phyloP scores from a whole-genome alignment of 352 stramenopile species.

The Phytophthora fragariae region DNA sequence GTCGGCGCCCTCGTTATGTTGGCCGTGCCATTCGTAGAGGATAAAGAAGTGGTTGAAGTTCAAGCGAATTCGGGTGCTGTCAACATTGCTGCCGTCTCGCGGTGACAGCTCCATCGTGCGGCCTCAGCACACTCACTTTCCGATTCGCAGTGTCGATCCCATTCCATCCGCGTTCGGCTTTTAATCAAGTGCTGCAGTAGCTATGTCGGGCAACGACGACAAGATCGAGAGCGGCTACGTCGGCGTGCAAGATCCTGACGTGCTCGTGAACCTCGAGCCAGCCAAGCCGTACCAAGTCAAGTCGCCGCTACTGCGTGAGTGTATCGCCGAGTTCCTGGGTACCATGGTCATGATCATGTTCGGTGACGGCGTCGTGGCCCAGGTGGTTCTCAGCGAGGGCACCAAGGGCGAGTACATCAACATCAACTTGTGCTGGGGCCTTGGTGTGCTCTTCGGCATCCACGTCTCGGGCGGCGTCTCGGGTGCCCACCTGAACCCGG shows the following conservation, averaged over 20 bases:
- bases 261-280: constrained; percentile 31
- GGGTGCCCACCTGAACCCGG: constrained; percentile 72
- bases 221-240: constrained; percentile 49
- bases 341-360: constrained; percentile 77
- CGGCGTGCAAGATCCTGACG: constrained; percentile 39
- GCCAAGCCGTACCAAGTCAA: constrained; percentile 49
- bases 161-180: neutral
- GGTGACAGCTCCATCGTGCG: constrained; percentile 17
- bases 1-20: constrained; percentile 30
- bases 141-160: constrained; percentile 28
- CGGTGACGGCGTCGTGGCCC: constrained; percentile 66
- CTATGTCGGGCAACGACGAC: constrained; percentile 38
- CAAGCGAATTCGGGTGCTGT: constrained; percentile 32
- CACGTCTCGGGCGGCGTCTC: constrained; percentile 63
- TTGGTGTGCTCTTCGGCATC: constrained; percentile 77
- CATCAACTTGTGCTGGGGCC: constrained; percentile 79
- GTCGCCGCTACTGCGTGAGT: constrained; percentile 55
- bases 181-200: constrained; percentile 3
- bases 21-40: constrained; percentile 32
- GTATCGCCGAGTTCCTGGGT: constrained; percentile 68
- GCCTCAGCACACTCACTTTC: constrained; percentile 24
- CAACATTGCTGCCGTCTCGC: constrained; percentile 25
- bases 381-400: constrained; percentile 61
- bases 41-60: constrained; percentile 43
- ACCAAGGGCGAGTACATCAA: constrained; percentile 71